Evolutionary conservation across 495 filamentous ascomycete genomes (phyloP).

Genomic region (Arthonia radiata): DNA sequence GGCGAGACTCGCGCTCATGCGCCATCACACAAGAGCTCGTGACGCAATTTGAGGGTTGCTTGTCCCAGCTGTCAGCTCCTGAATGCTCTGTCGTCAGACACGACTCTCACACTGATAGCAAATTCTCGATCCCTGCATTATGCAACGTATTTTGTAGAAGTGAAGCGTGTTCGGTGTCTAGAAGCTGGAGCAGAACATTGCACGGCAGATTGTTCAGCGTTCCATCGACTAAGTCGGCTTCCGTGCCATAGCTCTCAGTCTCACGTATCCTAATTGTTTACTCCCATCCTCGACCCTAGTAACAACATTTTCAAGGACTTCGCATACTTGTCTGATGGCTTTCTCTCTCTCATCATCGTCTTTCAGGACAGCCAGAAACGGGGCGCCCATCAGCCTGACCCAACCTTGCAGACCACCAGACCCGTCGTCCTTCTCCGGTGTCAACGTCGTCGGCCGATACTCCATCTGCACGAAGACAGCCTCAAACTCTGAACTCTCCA

Average conservation of each 20-base stretch:
- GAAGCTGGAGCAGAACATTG: no score
- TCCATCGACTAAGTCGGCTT: no score
- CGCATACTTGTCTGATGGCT: constrained; percentile 27
- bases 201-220: no score
- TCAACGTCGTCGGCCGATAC: constrained; percentile 37
- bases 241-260: constrained; percentile 37
- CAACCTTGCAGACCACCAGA: constrained; percentile 42
- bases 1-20: no score
- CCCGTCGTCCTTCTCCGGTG: constrained; percentile 15
- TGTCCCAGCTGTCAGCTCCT: no score
- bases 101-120: no score
- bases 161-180: no score
- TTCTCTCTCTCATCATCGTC: constrained; percentile 24
- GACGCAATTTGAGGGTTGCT: no score
- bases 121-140: no score
- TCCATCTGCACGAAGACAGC: constrained; percentile 36
- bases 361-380: constrained; percentile 26
- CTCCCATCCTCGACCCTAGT: constrained; percentile 29
- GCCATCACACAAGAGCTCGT: no score
- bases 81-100: no score
- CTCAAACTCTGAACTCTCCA: constrained; percentile 31
- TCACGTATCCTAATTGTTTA: constrained; percentile 43
- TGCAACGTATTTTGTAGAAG: no score
- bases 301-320: constrained; percentile 27
- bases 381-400: constrained; percentile 38